A percentile compares a stretch with the other conserved stretches of the same genome.
These are phyloP conservation scores for Aquilaria sinensis DNA, from an alignment of 345 rosid species.

Conservation along the genomic window DNA sequence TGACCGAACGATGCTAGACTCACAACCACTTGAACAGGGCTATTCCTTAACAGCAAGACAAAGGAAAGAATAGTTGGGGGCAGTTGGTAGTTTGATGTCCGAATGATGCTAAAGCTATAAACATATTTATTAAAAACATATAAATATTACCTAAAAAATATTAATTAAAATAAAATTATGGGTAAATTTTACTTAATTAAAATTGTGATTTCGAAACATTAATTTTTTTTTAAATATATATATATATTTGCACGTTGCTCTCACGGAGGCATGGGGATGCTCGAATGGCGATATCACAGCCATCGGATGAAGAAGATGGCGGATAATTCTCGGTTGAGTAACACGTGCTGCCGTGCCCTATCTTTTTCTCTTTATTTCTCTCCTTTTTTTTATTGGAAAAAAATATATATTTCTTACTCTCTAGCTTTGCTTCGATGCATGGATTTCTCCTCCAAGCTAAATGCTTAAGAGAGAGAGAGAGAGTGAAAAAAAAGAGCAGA, in stretches of 20 bases:
- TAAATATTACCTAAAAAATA: too few species aligned
- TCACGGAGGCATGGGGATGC: conserved; percentile 10
- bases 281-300: conserved; percentile 19
- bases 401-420: neutral
- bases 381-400: neutral
- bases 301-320: conserved; percentile 27
- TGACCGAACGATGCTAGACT: too few species aligned
- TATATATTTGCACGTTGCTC: too few species aligned
- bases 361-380: conserved; percentile 14
- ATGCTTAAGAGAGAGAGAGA: conserved; percentile 10
- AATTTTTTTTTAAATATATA: too few species aligned
- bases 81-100: conserved; percentile 8
- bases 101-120: too few species aligned
- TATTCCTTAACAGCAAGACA: conserved; percentile 22
- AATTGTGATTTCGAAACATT: too few species aligned
- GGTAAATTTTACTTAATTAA: too few species aligned
- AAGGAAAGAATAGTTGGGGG: conserved; percentile 39
- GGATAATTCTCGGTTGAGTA: conserved; percentile 35
- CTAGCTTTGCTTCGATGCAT: conserved; percentile 59
- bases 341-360: conserved; percentile 40
- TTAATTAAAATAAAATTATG: too few species aligned
- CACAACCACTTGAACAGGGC: too few species aligned
- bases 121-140: too few species aligned
- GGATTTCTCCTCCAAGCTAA: conserved; percentile 53
- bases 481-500: neutral